Conservation (phyloP, 2,329 filamentous ascomycete genomes). For the Colletotrichum spaethianum region DNA sequence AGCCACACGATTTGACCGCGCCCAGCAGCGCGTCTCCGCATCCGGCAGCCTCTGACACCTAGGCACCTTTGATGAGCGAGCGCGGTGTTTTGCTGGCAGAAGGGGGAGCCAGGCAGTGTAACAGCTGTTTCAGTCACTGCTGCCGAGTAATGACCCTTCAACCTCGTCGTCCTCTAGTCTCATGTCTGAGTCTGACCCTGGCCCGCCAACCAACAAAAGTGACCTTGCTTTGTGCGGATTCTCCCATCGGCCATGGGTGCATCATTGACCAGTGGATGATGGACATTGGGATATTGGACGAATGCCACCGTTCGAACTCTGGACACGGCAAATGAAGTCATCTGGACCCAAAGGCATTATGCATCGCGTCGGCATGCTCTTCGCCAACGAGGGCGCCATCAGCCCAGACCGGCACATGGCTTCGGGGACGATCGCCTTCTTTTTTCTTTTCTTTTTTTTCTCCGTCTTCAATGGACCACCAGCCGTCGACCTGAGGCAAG, state of each 20-base stretch:
- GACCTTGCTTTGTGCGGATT: background rate
- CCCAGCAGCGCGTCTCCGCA: constrained; percentile 32
- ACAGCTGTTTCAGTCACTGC: constrained; percentile 35
- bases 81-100: constrained; percentile 2
- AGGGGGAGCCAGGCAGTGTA: constrained; percentile 20
- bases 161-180: background rate
- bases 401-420: background rate
- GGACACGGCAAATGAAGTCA: background rate
- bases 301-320: background rate
- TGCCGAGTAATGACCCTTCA: constrained; percentile 33
- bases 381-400: background rate
- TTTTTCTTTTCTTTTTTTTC: background rate
- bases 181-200: background rate
- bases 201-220: background rate
- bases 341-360: background rate
- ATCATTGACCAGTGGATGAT: background rate
- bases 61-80: constrained; percentile 26
- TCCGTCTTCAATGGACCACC: constrained; percentile 10
- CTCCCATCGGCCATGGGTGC: background rate
- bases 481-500: constrained; percentile 13
- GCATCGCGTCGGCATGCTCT: background rate
- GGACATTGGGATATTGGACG: background rate
- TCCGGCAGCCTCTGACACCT: constrained; percentile 32
- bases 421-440: background rate
- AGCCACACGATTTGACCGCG: constrained; percentile 35